Conservation (phyloP, 75 land plant species). For the Picea sitchensis region DNA sequence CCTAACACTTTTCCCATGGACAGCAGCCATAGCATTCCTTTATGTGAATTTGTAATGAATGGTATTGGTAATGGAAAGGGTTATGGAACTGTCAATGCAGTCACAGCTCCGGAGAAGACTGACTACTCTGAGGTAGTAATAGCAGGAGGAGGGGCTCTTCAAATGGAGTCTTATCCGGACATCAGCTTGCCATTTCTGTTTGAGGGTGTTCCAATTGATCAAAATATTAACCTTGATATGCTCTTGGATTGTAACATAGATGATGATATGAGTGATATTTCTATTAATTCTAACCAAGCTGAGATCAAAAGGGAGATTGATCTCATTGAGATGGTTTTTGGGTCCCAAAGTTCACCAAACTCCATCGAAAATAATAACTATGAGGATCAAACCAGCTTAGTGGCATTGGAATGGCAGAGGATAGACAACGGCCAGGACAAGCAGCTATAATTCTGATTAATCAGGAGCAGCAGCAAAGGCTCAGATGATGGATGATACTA, state of each 20-base stretch:
- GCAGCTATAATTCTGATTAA: no score
- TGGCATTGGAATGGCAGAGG: no score
- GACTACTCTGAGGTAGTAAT: not conserved
- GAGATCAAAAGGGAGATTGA: not conserved
- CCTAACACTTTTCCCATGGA: no score
- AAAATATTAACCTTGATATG: not conserved
- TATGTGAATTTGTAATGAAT: not conserved
- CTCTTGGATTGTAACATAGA: not conserved
- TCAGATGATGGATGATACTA: no score
- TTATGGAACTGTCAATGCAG: no score
- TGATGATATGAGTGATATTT: no score
- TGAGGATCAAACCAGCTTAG: no score
- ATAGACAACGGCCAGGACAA: no score
- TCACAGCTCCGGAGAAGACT: no score
- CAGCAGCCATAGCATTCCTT: not conserved
- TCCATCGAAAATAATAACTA: no score
- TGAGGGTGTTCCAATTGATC: not conserved
- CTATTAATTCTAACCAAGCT: not conserved
- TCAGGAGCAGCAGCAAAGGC: no score
- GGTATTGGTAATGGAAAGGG: not conserved
- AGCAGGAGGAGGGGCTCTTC: not conserved
- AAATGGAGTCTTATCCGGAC: not conserved
- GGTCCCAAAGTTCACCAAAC: not conserved
- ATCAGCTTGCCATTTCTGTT: not conserved
- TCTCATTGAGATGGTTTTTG: conserved; percentile 6